phyloP scores from a whole-genome alignment of 345 rosid species.

The Eutrema japonicum region DNA sequence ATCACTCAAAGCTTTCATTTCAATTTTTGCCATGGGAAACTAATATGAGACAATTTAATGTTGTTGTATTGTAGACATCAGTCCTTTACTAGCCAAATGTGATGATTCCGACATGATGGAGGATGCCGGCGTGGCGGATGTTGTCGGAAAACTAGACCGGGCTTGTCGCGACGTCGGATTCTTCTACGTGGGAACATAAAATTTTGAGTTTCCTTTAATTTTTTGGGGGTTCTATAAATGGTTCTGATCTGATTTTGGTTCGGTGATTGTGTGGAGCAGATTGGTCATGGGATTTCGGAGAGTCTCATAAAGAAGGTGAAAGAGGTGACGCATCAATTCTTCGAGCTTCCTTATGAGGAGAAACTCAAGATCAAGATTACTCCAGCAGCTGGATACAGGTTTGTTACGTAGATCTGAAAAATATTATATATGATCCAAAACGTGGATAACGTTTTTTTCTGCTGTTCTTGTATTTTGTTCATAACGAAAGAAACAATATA shows the following conservation, averaged over 20 bases:
- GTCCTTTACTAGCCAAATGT: slow-evolving; percentile 58
- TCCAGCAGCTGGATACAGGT: slow-evolving; percentile 78
- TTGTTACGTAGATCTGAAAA: neutral
- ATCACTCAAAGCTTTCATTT: neutral
- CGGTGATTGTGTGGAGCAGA: slow-evolving; percentile 49
- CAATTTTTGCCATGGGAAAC: neutral
- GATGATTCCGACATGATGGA: slow-evolving; percentile 59
- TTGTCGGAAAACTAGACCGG: slow-evolving; percentile 61
- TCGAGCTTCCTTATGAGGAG: slow-evolving; percentile 64
- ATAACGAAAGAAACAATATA: neutral
- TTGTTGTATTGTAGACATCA: slow-evolving; percentile 51
- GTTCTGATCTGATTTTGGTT: neutral
- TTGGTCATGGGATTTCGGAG: slow-evolving; percentile 73
- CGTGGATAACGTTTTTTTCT: neutral
- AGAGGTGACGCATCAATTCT: slow-evolving; percentile 49
- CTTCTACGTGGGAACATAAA: slow-evolving; percentile 70
- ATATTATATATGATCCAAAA: neutral
- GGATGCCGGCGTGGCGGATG: slow-evolving; percentile 60
- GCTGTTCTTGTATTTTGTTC: neutral
- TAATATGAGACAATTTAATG: neutral
- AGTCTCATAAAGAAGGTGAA: slow-evolving; percentile 62
- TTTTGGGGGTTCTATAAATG: neutral
- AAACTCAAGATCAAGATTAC: slow-evolving; percentile 69
- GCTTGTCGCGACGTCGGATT: slow-evolving; percentile 87
- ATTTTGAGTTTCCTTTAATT: neutral